phyloP scores from a whole-genome alignment of 345 rosid genomes.

The Citrus sp. region DNA sequence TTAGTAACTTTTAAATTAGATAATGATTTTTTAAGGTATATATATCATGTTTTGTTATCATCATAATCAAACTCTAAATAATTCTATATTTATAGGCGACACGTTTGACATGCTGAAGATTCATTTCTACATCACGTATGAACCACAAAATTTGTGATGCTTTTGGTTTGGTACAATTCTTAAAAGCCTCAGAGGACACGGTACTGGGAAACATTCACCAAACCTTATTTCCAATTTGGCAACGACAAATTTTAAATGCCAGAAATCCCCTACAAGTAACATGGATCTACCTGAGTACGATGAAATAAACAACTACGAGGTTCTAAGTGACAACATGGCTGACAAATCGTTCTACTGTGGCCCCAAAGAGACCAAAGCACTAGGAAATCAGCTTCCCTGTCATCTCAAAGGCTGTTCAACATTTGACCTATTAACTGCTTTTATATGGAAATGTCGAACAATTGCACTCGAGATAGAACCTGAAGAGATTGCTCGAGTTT shows the following conservation, averaged over 20 bases:
- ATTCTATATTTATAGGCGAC: slow-evolving; percentile 1
- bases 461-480: slow-evolving; percentile 16
- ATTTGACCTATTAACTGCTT: slow-evolving; percentile 16
- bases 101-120: slow-evolving; percentile 15
- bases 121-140: neutral
- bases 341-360: neutral
- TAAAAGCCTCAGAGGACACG: neutral
- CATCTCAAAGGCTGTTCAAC: slow-evolving; percentile 4
- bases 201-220: neutral
- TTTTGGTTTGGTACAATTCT: neutral
- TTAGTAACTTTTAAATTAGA: too few relatives aligned
- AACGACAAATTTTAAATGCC: neutral
- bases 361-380: neutral
- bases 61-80: neutral
- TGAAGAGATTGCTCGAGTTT: slow-evolving; percentile 3
- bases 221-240: neutral
- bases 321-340: neutral
- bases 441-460: slow-evolving; percentile 18
- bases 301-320: neutral
- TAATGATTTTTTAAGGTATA: neutral
- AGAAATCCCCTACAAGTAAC: slow-evolving; percentile 8
- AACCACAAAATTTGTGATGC: slow-evolving; percentile 20
- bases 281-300: slow-evolving; percentile 3
- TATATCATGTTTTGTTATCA: neutral
- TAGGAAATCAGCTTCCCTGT: neutral